Conservation (phyloP, 305 asterid species). For the Plantago coronopus region DNA sequence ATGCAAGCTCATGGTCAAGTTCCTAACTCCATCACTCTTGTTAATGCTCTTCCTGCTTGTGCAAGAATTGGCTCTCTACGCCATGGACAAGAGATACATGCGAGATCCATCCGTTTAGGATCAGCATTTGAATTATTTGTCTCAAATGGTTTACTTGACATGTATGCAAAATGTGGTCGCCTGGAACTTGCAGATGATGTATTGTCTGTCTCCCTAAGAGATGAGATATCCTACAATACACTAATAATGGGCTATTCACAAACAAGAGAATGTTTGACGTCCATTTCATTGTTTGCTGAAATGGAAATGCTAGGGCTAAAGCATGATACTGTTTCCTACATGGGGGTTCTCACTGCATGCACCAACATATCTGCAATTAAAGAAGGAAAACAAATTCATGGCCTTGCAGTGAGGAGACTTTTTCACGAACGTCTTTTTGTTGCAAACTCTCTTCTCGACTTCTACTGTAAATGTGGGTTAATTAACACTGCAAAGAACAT, state of each 20-base stretch:
- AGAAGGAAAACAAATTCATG: slow-evolving; percentile 75
- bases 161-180: slow-evolving; percentile 68
- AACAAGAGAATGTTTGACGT: slow-evolving; percentile 34
- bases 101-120: slow-evolving; percentile 43
- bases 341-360: slow-evolving; percentile 70
- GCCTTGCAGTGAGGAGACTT: slow-evolving; percentile 39
- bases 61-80: slow-evolving; percentile 42
- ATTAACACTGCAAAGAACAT: slow-evolving; percentile 45
- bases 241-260: slow-evolving; percentile 57
- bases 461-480: slow-evolving; percentile 69
- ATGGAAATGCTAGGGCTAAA: slow-evolving; percentile 46
- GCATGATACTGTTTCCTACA: slow-evolving; percentile 46
- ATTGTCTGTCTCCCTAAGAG: slow-evolving; percentile 47
- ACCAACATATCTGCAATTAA: slow-evolving; percentile 50
- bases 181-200: slow-evolving; percentile 52
- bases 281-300: slow-evolving; percentile 49
- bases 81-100: slow-evolving; percentile 67
- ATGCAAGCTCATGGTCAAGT: slow-evolving; percentile 57
- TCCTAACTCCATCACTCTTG: slow-evolving; percentile 57
- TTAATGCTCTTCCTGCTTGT: slow-evolving; percentile 74
- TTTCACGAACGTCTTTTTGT: slow-evolving; percentile 53
- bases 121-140: slow-evolving; percentile 45
- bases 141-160: slow-evolving; percentile 76
- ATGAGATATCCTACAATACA: slow-evolving; percentile 60
- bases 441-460: slow-evolving; percentile 72